These are phyloP conservation scores for Pulveroboletus sp. DNA, from an alignment of 768 basidiomycete genomes.

Conservation along the genomic window DNA sequence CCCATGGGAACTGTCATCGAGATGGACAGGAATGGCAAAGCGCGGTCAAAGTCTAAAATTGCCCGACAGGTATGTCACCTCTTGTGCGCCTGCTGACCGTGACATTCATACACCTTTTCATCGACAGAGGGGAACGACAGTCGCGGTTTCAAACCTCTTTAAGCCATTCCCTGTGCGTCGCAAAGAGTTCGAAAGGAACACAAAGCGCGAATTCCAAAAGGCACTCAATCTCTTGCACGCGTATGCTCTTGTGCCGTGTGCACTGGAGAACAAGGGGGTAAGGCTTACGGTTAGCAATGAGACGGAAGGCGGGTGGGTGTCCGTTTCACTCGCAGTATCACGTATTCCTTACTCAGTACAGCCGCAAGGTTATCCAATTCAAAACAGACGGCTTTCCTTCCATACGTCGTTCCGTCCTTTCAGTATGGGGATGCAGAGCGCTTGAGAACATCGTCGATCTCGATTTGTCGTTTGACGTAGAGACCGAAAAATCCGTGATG, in stretches of 20 bases:
- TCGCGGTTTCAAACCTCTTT: slow-evolving; percentile 69
- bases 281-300: slow-evolving; percentile 71
- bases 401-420: slow-evolving; percentile 56
- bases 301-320: slow-evolving; percentile 60
- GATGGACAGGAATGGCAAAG: slow-evolving; percentile 60
- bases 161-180: slow-evolving; percentile 80
- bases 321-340: neutral
- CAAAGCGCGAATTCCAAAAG: slow-evolving; percentile 86
- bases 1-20: slow-evolving; percentile 81
- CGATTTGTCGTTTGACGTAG: slow-evolving; percentile 62
- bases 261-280: slow-evolving; percentile 51
- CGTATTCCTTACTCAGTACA: slow-evolving; percentile 22
- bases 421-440: slow-evolving; percentile 82
- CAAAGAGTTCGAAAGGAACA: slow-evolving; percentile 85
- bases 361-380: slow-evolving; percentile 64
- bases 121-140: slow-evolving; percentile 79
- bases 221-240: slow-evolving; percentile 77
- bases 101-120: neutral
- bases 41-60: slow-evolving; percentile 53
- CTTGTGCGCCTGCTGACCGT: neutral
- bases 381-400: slow-evolving; percentile 66
- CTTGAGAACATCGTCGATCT: slow-evolving; percentile 74
- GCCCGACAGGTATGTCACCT: slow-evolving; percentile 63
- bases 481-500: slow-evolving; percentile 46
- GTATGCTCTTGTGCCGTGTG: slow-evolving; percentile 85